A percentile compares a stretch with the other conserved stretches of the same genome.
phyloP scores from a whole-genome alignment of 2,329 filamentous ascomycete species.

The Clathrospora elynae region DNA sequence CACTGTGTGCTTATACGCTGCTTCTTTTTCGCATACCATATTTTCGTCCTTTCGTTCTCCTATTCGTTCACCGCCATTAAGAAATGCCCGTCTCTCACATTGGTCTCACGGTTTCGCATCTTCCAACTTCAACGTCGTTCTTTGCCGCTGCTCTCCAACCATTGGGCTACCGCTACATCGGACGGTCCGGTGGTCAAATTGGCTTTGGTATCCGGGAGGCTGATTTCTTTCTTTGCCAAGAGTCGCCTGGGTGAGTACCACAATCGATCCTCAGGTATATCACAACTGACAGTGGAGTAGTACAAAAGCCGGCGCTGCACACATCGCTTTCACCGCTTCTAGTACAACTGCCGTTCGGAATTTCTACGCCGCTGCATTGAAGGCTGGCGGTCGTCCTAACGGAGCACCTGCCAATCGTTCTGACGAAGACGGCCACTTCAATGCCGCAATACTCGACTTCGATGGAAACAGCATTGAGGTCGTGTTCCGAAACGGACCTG shows the following conservation, averaged over 20 bases:
- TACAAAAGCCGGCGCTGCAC: conserved; percentile 59
- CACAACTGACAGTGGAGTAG: conserved; percentile 34
- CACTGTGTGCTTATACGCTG: conserved; percentile 19
- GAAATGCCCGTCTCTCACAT: conserved; percentile 67
- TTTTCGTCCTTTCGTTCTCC: conserved; percentile 19
- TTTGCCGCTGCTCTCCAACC: conserved; percentile 80
- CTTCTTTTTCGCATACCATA: conserved; percentile 16
- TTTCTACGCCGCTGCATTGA: conserved; percentile 73
- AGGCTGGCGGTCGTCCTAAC: conserved; percentile 65
- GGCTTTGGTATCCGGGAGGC: conserved; percentile 65
- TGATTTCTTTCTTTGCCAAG: conserved; percentile 68
- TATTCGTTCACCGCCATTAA: conserved; percentile 21
- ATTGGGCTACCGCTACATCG: conserved; percentile 74
- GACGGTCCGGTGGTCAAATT: conserved; percentile 64
- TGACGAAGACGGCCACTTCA: conserved; percentile 62
- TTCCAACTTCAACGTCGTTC: conserved; percentile 81
- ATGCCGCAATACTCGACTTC: conserved; percentile 71
- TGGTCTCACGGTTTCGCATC: conserved; percentile 72
- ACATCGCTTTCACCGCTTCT: conserved; percentile 71
- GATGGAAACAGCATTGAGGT: conserved; percentile 87
- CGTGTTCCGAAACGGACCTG: conserved; percentile 61
- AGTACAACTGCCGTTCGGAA: conserved; percentile 68
- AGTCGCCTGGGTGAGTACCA: conserved; percentile 60
- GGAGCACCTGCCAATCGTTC: conserved; percentile 61
- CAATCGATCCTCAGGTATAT: conserved; percentile 22